Evolutionary conservation across 2,329 filamentous ascomycete genomes (phyloP).

Genomic region (Chrysoporthe cubensis): DNA sequence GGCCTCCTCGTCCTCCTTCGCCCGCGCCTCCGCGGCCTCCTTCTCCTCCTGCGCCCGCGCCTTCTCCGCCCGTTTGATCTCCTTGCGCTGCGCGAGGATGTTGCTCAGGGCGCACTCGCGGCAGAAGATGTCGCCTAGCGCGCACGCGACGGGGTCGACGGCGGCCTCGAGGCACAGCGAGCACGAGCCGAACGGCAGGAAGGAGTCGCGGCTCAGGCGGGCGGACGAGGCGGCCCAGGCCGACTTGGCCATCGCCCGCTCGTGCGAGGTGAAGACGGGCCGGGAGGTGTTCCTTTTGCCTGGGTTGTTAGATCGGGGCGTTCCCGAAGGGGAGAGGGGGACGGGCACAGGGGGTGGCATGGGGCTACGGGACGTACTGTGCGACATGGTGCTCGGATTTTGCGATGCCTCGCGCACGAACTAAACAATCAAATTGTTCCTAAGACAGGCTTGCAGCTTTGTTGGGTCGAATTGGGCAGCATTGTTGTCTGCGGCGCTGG

Average conservation of each 20-base stretch:
- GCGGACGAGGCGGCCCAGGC: conserved; percentile 83
- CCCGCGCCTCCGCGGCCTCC: conserved; percentile 64
- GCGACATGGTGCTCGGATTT: conserved; percentile 40
- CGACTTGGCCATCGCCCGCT: conserved; percentile 79
- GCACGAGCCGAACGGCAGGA: conserved; percentile 89
- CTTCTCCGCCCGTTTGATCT: conserved; percentile 81
- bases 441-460: neutral
- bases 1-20: conserved; percentile 69
- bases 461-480: neutral
- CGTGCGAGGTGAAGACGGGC: conserved; percentile 91
- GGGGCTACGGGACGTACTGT: conserved; percentile 46
- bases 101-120: conserved; percentile 91
- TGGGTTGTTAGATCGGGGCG: conserved; percentile 37
- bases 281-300: conserved; percentile 89
- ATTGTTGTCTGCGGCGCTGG: neutral
- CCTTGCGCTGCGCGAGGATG: conserved; percentile 87
- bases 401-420: neutral
- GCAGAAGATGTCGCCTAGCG: conserved; percentile 88
- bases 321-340: neutral
- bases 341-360: too few species aligned
- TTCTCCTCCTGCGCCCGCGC: conserved; percentile 63
- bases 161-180: conserved; percentile 83
- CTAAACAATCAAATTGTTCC: too few species aligned
- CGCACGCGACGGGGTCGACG: conserved; percentile 81
- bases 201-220: conserved; percentile 87